Base-by-base conservation (phyloP, 2,329 filamentous ascomycete genomes). In the Chlorencoelia australis region DNA sequence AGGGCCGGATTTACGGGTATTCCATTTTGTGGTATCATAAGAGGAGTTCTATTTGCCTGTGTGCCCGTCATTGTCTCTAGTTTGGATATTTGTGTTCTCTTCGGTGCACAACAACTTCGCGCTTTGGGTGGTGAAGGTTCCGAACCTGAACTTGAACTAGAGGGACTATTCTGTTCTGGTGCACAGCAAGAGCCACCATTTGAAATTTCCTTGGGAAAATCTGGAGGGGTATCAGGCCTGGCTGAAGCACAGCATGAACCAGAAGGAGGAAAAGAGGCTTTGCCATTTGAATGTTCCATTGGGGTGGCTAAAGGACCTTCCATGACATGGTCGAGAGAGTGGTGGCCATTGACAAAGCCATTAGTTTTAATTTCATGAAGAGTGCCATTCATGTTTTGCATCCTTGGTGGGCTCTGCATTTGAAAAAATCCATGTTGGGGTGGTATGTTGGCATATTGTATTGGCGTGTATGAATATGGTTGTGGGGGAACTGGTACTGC, bases 61-160 rank as follows among this genome's bases (percentile, higher is more conserved):
- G 36, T 36, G 13, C 28, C 41, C 16, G 38, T 36, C n/a, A 41
- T 30, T 0, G 45, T 25, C 15, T 51, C 47, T 13, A 43, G 33
- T 25, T 53, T 52, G 5, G 40, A 21, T 8, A 24, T 13, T 30
- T 35, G 36, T 22, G 28, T 20, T 17, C 30, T 29, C 35, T 57
- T 58, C 9, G 57, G 55, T 7, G 59, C 62, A 46, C 65, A 66
- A 35, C 62, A 66, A 18, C 58, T 50, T 17, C 43, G 48, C 8
- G 42, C 43, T 44, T 39, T 35, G 9, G 28, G 28, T 37, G 39
- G 49, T 24, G 42, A 24, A 14, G 29, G 16, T 30, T 53, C 49
- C 7, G 47, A 35, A 7, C 44, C 40, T 3, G 46, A 44, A 32
- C 43, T 52, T 4, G 41, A 18, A 32, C 43, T 51, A 15, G 52